These are phyloP conservation scores for Arctium lappa DNA, from an alignment of 129 eudicot species.

Conservation along the genomic window DNA sequence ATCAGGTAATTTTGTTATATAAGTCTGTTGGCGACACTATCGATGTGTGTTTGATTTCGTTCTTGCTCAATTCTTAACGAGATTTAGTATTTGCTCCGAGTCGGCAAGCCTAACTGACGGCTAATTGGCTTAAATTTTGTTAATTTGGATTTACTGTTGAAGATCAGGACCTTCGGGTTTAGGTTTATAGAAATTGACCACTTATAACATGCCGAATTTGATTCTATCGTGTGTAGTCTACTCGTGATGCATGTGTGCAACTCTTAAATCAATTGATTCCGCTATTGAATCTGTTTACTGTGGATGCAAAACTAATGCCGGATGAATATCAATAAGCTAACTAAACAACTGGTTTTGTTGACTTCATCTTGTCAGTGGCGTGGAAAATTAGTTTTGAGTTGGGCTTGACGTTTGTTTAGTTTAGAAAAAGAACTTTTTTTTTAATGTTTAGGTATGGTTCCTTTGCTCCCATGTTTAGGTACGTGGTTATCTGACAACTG, in stretches of 20 bases:
- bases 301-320: neutral
- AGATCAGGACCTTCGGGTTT: constrained; percentile 18
- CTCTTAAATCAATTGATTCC: neutral
- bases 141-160: neutral
- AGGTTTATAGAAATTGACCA: neutral
- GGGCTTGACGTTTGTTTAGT: constrained; percentile 6
- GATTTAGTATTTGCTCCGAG: constrained; percentile 1
- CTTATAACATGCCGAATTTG: constrained; percentile 1
- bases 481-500: neutral
- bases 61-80: constrained; percentile 9
- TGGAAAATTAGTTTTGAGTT: neutral
- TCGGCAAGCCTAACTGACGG: neutral
- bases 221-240: neutral
- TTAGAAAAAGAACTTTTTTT: neutral
- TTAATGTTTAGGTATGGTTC: neutral
- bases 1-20: constrained; percentile 11
- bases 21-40: constrained; percentile 5
- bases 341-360: neutral
- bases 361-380: neutral
- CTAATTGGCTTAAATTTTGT: neutral
- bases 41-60: constrained; percentile 19
- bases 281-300: neutral
- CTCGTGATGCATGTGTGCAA: neutral
- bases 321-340: neutral
- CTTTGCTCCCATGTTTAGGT: neutral